These are phyloP conservation scores for Oryza meridionalis DNA, from an alignment of 176 grass and related monocot species.

Conservation along the genomic window DNA sequence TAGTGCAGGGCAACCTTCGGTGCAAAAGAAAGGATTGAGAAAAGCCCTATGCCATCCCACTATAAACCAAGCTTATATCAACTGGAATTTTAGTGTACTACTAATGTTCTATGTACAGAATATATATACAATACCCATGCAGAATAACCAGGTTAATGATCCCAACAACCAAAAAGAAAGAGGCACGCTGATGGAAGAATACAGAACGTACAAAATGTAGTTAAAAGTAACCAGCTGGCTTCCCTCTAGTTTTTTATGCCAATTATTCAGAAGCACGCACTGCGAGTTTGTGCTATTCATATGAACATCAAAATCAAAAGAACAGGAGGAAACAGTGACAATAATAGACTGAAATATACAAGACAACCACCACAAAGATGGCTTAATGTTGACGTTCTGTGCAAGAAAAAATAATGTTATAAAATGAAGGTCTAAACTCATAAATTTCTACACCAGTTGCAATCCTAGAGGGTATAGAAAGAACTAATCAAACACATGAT, in stretches of 20 bases:
- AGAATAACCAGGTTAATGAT: neutral
- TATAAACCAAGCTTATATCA: neutral
- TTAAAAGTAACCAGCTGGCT: neutral
- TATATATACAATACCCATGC: neutral
- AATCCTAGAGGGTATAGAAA: neutral
- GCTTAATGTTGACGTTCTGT: neutral
- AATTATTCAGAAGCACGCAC: constrained; percentile 9
- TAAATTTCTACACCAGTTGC: neutral
- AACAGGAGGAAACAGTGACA: neutral
- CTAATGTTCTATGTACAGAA: neutral
- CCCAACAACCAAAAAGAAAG: neutral
- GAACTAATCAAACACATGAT: neutral
- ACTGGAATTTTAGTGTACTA: neutral
- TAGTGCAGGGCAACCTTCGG: neutral
- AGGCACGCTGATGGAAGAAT: too few species aligned
- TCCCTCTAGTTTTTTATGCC: neutral
- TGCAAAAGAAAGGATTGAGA: neutral
- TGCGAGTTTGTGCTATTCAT: constrained; percentile 3
- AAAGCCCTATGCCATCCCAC: neutral
- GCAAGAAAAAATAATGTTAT: neutral
- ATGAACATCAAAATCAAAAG: constrained; percentile 3
- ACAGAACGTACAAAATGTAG: neutral
- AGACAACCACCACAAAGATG: neutral
- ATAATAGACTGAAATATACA: neutral
- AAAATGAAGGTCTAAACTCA: neutral